These are phyloP conservation scores for Omphalotus olearius DNA, from an alignment of 1,284 basidiomycete genomes.

Conservation along the genomic window DNA sequence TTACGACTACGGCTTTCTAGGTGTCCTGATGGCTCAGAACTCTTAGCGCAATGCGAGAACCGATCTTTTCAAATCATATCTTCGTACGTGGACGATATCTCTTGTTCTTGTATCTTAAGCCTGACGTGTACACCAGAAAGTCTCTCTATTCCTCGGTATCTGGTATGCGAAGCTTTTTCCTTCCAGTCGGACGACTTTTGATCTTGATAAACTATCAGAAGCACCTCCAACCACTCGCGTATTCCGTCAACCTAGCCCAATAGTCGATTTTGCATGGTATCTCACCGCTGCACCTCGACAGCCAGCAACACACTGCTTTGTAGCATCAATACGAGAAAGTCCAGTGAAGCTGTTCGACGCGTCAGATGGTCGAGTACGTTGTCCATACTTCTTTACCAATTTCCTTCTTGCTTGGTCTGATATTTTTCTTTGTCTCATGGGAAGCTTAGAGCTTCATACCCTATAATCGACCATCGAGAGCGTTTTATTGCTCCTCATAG, in stretches of 20 bases:
- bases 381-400: no score
- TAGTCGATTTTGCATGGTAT: slow-evolving; percentile 80
- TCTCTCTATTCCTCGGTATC: neutral
- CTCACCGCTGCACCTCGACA: slow-evolving; percentile 60
- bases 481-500: slow-evolving; percentile 82
- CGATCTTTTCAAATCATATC: slow-evolving; percentile 46
- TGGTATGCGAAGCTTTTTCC: neutral
- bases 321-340: slow-evolving; percentile 75
- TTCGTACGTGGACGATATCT: slow-evolving; percentile 25
- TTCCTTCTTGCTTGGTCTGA: no score
- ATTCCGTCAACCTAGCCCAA: slow-evolving; percentile 58
- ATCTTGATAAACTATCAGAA: neutral
- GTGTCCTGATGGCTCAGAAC: slow-evolving; percentile 60
- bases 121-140: neutral
- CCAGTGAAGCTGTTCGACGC: slow-evolving; percentile 83
- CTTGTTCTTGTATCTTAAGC: neutral
- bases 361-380: slow-evolving; percentile 65
- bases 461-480: slow-evolving; percentile 88
- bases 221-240: slow-evolving; percentile 16
- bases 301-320: slow-evolving; percentile 73
- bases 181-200: no score
- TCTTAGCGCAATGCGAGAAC: slow-evolving; percentile 61
- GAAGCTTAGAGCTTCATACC: slow-evolving; percentile 86
- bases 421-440: no score
- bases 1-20: slow-evolving; percentile 28